phyloP scores from a whole-genome alignment of 208 protist genomes.

The Strigomonas oncopelti region DNA sequence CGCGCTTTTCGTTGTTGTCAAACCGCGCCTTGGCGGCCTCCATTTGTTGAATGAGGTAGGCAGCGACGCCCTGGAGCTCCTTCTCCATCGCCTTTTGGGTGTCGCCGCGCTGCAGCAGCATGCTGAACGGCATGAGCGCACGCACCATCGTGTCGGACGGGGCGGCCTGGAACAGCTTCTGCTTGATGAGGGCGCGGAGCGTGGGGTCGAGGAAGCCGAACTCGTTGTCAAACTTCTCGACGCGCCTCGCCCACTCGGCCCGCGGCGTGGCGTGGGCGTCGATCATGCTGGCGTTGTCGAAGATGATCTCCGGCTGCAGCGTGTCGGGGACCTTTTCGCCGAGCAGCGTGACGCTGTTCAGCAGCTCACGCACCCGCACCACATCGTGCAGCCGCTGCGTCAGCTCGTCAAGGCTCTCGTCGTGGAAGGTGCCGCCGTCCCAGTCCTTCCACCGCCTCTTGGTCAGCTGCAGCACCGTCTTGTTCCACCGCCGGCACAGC shows the following conservation, averaged over 20 bases:
- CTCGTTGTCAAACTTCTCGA: slow-evolving; percentile 77
- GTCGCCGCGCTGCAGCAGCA: slow-evolving; percentile 55
- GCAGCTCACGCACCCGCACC: slow-evolving; percentile 61
- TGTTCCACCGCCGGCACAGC: slow-evolving; percentile 69
- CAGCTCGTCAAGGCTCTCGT: slow-evolving; percentile 71
- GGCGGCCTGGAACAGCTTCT: slow-evolving; percentile 36
- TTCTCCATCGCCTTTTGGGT: slow-evolving; percentile 44
- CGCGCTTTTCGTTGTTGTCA: slow-evolving; percentile 61
- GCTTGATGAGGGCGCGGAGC: slow-evolving; percentile 59
- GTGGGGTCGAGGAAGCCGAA: slow-evolving; percentile 78
- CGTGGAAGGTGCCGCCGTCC: slow-evolving; percentile 70
- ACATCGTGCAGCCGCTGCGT: slow-evolving; percentile 59
- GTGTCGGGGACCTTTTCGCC: slow-evolving; percentile 37
- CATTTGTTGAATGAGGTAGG: slow-evolving; percentile 61
- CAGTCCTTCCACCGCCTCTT: slow-evolving; percentile 68
- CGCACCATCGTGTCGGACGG: slow-evolving; percentile 40
- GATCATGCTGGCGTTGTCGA: slow-evolving; percentile 60
- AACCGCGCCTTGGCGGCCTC: slow-evolving; percentile 44
- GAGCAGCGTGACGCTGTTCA: slow-evolving; percentile 36
- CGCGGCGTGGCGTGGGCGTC: slow-evolving; percentile 40
- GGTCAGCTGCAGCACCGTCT: slow-evolving; percentile 35
- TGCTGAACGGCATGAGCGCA: slow-evolving; percentile 40
- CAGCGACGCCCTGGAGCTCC: slow-evolving; percentile 43
- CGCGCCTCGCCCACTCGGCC: slow-evolving; percentile 50
- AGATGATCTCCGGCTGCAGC: slow-evolving; percentile 73